Evolutionary conservation across 202 grass and related monocot genomes (phyloP).

Genomic region (Schoenoplectus tabernaemontani): DNA sequence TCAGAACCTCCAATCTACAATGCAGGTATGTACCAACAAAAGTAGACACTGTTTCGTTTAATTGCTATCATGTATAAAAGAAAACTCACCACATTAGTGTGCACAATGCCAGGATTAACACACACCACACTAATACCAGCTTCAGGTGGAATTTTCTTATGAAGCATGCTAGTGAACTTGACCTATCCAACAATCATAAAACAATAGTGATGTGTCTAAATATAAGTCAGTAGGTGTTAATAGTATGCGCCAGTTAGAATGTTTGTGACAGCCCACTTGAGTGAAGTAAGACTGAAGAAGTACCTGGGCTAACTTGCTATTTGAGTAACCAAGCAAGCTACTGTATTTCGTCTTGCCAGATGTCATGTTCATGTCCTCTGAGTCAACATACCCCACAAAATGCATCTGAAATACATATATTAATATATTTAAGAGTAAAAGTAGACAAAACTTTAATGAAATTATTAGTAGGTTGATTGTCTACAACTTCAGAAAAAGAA

Average conservation of each 20-base stretch:
- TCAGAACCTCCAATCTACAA: neutral
- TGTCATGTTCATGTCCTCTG: conserved; percentile 85
- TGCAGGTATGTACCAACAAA: neutral
- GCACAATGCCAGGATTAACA: conserved; percentile 75
- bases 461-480: no score
- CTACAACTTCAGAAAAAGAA: no score
- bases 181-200: conserved; percentile 44
- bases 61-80: neutral
- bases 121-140: conserved; percentile 60
- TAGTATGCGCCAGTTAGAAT: neutral
- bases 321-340: conserved; percentile 80
- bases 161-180: conserved; percentile 98
- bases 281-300: neutral
- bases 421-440: no score
- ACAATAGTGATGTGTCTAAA: neutral
- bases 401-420: conserved; percentile 59
- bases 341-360: conserved; percentile 65
- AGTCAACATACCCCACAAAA: conserved; percentile 64
- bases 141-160: conserved; percentile 85
- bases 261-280: neutral
- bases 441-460: no score
- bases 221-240: neutral
- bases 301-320: conserved; percentile 99
- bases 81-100: conserved; percentile 92
- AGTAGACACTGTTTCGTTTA: neutral